Conservation (phyloP, 345 rosid genomes). For the Hibiscus syriacus region DNA sequence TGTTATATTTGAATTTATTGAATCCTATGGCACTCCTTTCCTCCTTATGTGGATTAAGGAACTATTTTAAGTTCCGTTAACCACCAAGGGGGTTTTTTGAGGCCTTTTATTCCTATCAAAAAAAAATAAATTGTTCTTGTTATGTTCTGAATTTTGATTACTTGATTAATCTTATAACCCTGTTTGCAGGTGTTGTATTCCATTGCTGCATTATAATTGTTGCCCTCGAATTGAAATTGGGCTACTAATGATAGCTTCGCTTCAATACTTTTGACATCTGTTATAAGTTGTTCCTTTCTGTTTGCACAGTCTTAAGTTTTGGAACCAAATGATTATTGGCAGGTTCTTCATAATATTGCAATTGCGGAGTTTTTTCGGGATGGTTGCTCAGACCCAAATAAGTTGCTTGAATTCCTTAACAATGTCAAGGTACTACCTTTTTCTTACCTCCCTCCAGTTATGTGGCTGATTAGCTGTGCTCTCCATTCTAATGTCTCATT, state of each 20-base stretch:
- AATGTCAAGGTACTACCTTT: constrained; percentile 54
- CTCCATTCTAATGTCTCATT: not conserved
- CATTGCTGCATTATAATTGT: not conserved
- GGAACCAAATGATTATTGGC: constrained; percentile 14
- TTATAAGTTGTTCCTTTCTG: not conserved
- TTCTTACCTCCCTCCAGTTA: not conserved
- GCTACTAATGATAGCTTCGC: not conserved
- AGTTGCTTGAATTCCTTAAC: constrained; percentile 61
- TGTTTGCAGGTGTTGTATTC: not conserved
- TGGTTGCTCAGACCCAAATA: constrained; percentile 68
- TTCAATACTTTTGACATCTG: not conserved
- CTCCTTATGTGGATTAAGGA: too few relatives aligned
- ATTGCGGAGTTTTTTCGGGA: constrained; percentile 63
- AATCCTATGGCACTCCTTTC: too few relatives aligned
- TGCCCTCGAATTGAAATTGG: not conserved
- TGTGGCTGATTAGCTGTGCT: not conserved
- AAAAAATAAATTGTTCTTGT: too few relatives aligned
- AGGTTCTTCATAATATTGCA: constrained; percentile 92
- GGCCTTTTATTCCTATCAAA: too few relatives aligned
- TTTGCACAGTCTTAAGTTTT: constrained; percentile 7
- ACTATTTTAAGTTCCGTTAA: too few relatives aligned
- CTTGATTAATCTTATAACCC: not conserved
- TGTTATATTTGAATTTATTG: too few relatives aligned
- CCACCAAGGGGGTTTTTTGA: too few relatives aligned
- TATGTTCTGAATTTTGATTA: not conserved